Evolutionary conservation across 129 eudicot species (phyloP).

Genomic region (Artemisia argyi): DNA sequence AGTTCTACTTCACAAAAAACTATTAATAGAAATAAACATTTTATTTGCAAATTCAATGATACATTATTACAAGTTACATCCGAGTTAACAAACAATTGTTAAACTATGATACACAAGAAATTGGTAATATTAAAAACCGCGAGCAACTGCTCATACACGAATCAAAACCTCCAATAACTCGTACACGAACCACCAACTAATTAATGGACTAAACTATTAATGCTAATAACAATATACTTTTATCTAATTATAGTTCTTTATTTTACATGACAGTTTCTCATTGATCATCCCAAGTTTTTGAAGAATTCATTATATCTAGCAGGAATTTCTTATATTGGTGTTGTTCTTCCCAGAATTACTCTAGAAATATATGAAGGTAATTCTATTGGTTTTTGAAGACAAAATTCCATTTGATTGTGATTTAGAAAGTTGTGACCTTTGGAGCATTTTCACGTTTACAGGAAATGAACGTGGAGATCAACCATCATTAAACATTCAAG

Average conservation of each 20-base stretch:
- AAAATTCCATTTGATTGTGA: not conserved
- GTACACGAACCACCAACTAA: too few relatives aligned
- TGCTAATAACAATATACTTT: not conserved
- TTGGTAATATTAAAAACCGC: too few relatives aligned
- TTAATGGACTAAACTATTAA: not conserved
- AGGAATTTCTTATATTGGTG: conserved; percentile 19
- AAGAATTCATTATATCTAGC: conserved; percentile 17
- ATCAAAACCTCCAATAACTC: too few relatives aligned
- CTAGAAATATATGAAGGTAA: conserved; percentile 22
- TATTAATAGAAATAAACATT: too few relatives aligned
- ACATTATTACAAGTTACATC: too few relatives aligned
- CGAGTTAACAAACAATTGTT: too few relatives aligned
- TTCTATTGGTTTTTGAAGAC: not conserved
- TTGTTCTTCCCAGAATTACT: conserved; percentile 13
- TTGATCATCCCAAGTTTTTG: conserved; percentile 15
- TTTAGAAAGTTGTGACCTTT: not conserved
- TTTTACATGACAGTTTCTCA: conserved; percentile 8
- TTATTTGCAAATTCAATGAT: too few relatives aligned
- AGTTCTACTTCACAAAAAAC: too few relatives aligned
- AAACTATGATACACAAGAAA: too few relatives aligned
- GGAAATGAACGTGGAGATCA: conserved; percentile 19
- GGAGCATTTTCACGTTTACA: not conserved
- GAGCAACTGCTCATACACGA: too few relatives aligned
- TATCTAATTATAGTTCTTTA: not conserved
- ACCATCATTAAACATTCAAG: conserved; percentile 20